A percentile compares a stretch with the other conserved stretches of the same genome.
These are phyloP conservation scores for Pharnaceum exiguum DNA, from an alignment of 148 eudicot genomes.

Conservation along the genomic window DNA sequence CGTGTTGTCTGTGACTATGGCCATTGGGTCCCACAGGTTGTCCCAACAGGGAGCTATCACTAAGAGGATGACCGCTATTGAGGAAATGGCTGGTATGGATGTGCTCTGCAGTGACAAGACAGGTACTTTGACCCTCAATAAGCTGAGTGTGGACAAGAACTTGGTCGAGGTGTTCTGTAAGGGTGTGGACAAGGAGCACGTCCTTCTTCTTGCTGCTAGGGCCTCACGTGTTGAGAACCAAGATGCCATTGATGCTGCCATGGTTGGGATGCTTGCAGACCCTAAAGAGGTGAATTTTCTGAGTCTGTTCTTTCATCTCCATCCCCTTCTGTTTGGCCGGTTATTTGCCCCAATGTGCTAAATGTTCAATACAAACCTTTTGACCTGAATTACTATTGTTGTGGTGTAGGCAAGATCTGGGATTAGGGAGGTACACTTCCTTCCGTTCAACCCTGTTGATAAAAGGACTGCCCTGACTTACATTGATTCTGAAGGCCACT, in stretches of 20 bases:
- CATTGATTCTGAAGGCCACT: conserved; percentile 53
- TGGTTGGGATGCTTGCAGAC: conserved; percentile 94
- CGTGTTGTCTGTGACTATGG: conserved; percentile 94
- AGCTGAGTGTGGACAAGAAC: conserved; percentile 78
- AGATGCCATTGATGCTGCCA: conserved; percentile 93
- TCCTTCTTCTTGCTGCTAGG: conserved; percentile 79
- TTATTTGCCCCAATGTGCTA: no score
- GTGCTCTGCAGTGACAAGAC: conserved; percentile 98
- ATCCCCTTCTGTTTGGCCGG: no score
- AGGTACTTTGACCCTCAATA: conserved; percentile 91
- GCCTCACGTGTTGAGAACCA: conserved; percentile 93
- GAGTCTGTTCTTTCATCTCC: neutral
- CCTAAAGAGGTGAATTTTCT: conserved; percentile 73
- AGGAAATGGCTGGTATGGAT: conserved; percentile 99
- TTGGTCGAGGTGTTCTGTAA: conserved; percentile 81
- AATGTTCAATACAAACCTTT: no score
- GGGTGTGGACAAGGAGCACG: conserved; percentile 83
- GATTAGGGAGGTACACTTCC: conserved; percentile 66
- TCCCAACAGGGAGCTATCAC: conserved; percentile 98
- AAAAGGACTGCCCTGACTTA: conserved; percentile 83
- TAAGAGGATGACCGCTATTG: conserved; percentile 98
- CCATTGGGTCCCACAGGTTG: conserved; percentile 94
- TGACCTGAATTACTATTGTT: neutral
- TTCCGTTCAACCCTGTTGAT: conserved; percentile 81
- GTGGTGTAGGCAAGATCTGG: conserved; percentile 69